Conservation (phyloP, 2,329 filamentous ascomycete species). For the Neonectria coccinea region DNA sequence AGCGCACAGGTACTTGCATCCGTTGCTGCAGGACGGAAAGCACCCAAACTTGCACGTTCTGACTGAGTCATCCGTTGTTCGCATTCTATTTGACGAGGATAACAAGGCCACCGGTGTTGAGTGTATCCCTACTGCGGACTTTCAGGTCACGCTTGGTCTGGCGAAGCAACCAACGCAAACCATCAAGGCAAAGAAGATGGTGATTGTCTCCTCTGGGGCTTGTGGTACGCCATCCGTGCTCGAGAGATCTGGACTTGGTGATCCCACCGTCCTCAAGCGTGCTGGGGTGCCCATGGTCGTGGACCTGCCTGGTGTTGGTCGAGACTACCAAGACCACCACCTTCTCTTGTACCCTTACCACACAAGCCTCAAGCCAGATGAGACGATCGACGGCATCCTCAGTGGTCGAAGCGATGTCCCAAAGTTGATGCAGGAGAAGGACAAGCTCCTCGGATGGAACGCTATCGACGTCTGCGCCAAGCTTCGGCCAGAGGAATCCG, state of each 20-base stretch:
- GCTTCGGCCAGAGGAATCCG: conserved; percentile 64
- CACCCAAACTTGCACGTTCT: conserved; percentile 71
- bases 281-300: conserved; percentile 60
- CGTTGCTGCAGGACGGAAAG: conserved; percentile 48
- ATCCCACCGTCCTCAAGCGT: conserved; percentile 59
- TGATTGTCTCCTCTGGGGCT: conserved; percentile 58
- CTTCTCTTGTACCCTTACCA: conserved; percentile 64
- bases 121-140: conserved; percentile 58
- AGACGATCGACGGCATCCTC: conserved; percentile 63
- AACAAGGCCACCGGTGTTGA: conserved; percentile 70
- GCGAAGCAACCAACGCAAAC: conserved; percentile 29
- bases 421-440: conserved; percentile 59
- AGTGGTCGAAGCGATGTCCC: conserved; percentile 59
- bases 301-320: conserved; percentile 64
- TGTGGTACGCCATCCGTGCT: conserved; percentile 67
- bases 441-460: conserved; percentile 68
- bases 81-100: conserved; percentile 63
- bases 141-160: conserved; percentile 33
- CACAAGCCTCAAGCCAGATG: conserved; percentile 44
- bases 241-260: conserved; percentile 72
- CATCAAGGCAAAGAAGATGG: conserved; percentile 47
- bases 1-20: conserved; percentile 61
- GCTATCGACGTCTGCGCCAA: conserved; percentile 67
- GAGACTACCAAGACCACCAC: conserved; percentile 68
- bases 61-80: conserved; percentile 65